A percentile compares a stretch with the other conserved stretches of the same genome.
These are phyloP conservation scores for Fusarium pseudocircinatum DNA, from an alignment of 2,329 filamentous ascomycete genomes.

Conservation along the genomic window DNA sequence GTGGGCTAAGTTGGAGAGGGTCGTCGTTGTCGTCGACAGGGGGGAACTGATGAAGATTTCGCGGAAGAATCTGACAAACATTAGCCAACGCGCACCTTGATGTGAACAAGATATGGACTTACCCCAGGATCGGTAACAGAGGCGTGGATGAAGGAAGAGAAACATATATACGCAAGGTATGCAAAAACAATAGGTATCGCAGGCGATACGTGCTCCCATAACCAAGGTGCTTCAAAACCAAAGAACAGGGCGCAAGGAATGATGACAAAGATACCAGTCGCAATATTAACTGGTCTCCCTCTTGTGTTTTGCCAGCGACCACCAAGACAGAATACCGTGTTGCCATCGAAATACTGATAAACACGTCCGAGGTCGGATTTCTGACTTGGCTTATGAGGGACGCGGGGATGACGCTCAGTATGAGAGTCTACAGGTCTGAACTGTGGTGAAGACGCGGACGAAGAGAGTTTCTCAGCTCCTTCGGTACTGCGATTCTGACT, in stretches of 20 bases:
- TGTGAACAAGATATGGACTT: slow-evolving; percentile 53
- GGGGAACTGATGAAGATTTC: slow-evolving; percentile 92
- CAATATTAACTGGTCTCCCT: slow-evolving; percentile 88
- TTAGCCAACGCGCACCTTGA: slow-evolving; percentile 15
- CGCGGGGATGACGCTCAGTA: slow-evolving; percentile 25
- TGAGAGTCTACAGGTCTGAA: slow-evolving; percentile 60
- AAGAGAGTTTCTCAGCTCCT: slow-evolving; percentile 85
- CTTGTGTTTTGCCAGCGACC: slow-evolving; percentile 89
- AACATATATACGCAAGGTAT: slow-evolving; percentile 89
- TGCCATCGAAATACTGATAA: slow-evolving; percentile 92
- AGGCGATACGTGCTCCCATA: slow-evolving; percentile 88
- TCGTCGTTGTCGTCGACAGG: slow-evolving; percentile 79
- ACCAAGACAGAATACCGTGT: slow-evolving; percentile 87
- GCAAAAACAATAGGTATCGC: slow-evolving; percentile 90
- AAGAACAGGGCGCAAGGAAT: slow-evolving; percentile 86
- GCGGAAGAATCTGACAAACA: slow-evolving; percentile 79
- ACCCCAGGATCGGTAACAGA: slow-evolving; percentile 93
- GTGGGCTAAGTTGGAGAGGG: slow-evolving; percentile 81
- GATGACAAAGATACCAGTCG: slow-evolving; percentile 82
- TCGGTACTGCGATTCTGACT: slow-evolving; percentile 66
- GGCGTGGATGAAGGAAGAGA: slow-evolving; percentile 94
- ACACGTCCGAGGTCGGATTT: slow-evolving; percentile 67
- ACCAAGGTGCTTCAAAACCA: slow-evolving; percentile 81
- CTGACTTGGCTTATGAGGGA: slow-evolving; percentile 35
- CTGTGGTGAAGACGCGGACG: slow-evolving; percentile 78